Percentiles rank a stretch among this genome's conserved stretches.
phyloP scores from a whole-genome alignment of 805 yeast species.

The Metschnikowia cerradonensis region DNA sequence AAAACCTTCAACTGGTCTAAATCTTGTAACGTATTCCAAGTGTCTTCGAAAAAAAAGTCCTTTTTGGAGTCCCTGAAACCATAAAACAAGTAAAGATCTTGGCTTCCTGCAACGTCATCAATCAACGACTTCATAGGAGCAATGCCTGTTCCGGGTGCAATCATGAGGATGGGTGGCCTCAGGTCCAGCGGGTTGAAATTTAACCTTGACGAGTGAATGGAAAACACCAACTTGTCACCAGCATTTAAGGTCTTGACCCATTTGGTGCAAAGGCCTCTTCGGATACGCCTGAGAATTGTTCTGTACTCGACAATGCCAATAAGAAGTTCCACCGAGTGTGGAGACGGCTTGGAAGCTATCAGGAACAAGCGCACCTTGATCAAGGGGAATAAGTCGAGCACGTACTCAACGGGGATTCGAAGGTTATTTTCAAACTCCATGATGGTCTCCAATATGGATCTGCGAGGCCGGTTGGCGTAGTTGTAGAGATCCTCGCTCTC shows the following conservation, averaged over 20 bases:
- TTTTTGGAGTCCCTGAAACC: slow-evolving; percentile 67
- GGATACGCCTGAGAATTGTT: slow-evolving; percentile 69
- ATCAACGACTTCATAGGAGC: slow-evolving; percentile 86
- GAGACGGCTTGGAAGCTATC: slow-evolving; percentile 61
- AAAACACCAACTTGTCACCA: slow-evolving; percentile 51
- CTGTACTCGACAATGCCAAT: slow-evolving; percentile 83
- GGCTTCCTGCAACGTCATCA: slow-evolving; percentile 30
- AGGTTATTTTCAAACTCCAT: slow-evolving; percentile 73
- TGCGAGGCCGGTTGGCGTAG: slow-evolving; percentile 88
- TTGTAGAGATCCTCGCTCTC: slow-evolving; percentile 81
- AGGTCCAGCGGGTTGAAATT: slow-evolving; percentile 22
- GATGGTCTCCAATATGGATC: slow-evolving; percentile 80
- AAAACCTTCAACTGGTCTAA: slow-evolving; percentile 33
- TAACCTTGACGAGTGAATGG: slow-evolving; percentile 45
- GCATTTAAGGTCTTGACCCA: slow-evolving; percentile 55
- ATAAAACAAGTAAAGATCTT: slow-evolving; percentile 53
- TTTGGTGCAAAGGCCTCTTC: slow-evolving; percentile 79
- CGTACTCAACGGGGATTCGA: slow-evolving; percentile 67
- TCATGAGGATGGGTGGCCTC: slow-evolving; percentile 53
- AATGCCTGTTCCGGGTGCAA: slow-evolving; percentile 94
- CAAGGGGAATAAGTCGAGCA: slow-evolving; percentile 73
- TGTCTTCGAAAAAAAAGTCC: slow-evolving; percentile 63
- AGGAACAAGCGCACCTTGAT: slow-evolving; percentile 82
- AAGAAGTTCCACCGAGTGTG: slow-evolving; percentile 54
- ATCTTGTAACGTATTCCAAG: slow-evolving; percentile 41